Evolutionary conservation across 495 filamentous ascomycete genomes (phyloP).

Genomic region (Viridothelium virens): DNA sequence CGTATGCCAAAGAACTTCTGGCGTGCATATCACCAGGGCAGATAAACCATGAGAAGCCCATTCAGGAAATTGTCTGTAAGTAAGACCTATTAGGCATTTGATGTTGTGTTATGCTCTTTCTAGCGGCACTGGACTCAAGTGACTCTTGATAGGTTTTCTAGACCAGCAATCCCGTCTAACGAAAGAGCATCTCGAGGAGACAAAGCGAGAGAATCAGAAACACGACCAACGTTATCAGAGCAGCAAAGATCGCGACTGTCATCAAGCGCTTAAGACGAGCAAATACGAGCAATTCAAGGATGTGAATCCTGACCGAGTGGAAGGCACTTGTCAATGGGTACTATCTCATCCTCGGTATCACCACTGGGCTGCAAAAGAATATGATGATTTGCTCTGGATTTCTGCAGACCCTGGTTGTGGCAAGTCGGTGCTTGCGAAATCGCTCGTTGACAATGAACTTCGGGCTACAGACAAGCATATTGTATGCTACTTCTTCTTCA

Average conservation of each 20-base stretch:
- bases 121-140: constrained; percentile 2
- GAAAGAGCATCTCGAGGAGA: constrained; percentile 13
- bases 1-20: constrained; percentile 24
- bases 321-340: constrained; percentile 27
- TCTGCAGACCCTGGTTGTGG: constrained; percentile 1
- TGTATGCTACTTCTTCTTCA: constrained; percentile 29
- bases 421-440: constrained; percentile 13
- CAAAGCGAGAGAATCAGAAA: constrained; percentile 11
- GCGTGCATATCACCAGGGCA: background rate
- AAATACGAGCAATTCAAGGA: constrained; percentile 31
- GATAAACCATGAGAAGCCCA: background rate
- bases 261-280: constrained; percentile 28
- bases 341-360: constrained; percentile 20
- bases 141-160: background rate
- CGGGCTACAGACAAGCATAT: background rate
- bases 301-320: constrained; percentile 27
- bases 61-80: background rate
- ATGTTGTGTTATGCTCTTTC: background rate
- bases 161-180: constrained; percentile 12
- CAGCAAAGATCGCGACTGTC: constrained; percentile 28
- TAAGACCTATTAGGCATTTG: background rate
- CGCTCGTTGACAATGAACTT: constrained; percentile 3
- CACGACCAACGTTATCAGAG: constrained; percentile 18
- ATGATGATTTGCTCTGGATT: constrained; percentile 6
- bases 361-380: constrained; percentile 18